These are phyloP conservation scores for Ophiostoma triangulosporum DNA, from an alignment of 2,329 filamentous ascomycete species.

Conservation along the genomic window DNA sequence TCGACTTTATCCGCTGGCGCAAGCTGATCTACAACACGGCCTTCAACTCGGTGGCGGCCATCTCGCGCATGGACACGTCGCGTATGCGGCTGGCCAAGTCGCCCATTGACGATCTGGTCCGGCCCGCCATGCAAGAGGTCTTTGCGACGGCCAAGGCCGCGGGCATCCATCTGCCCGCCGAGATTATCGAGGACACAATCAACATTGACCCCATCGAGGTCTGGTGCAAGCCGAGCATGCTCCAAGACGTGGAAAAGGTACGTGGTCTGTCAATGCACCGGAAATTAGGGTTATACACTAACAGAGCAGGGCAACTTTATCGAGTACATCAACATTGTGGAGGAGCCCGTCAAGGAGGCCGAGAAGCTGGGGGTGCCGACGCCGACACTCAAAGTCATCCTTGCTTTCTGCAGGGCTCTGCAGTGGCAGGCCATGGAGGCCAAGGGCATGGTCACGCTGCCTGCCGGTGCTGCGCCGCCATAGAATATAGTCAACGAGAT, in stretches of 20 bases:
- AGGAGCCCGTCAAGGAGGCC: conserved; percentile 41
- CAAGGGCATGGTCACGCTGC: conserved; percentile 24
- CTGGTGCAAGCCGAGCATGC: conserved; percentile 39
- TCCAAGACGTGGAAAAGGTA: conserved; percentile 33
- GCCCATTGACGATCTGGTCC: conserved; percentile 23
- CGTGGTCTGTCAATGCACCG: background rate
- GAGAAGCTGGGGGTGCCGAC: conserved; percentile 32
- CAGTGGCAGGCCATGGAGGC: conserved; percentile 34
- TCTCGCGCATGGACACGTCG: conserved; percentile 9
- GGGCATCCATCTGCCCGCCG: conserved; percentile 29
- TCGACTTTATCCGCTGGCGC: conserved; percentile 8
- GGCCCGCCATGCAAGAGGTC: conserved; percentile 40
- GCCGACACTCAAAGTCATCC: conserved; percentile 35
- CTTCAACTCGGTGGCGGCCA: conserved; percentile 9
- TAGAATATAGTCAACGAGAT: background rate
- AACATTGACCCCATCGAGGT: conserved; percentile 33
- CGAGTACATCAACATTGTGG: conserved; percentile 42
- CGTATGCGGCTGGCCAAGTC: conserved; percentile 5
- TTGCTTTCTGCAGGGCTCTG: conserved; percentile 32
- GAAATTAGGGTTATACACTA: background rate
- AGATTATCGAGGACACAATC: conserved; percentile 31
- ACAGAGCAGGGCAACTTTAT: conserved; percentile 31
- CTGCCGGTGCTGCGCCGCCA: background rate
- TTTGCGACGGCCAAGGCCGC: conserved; percentile 28
- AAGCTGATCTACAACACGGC: conserved; percentile 11